Percentiles rank a stretch among this genome's conserved stretches.
These are phyloP conservation scores for Euphorbia lathyris DNA, from an alignment of 345 rosid species.

Conservation along the genomic window DNA sequence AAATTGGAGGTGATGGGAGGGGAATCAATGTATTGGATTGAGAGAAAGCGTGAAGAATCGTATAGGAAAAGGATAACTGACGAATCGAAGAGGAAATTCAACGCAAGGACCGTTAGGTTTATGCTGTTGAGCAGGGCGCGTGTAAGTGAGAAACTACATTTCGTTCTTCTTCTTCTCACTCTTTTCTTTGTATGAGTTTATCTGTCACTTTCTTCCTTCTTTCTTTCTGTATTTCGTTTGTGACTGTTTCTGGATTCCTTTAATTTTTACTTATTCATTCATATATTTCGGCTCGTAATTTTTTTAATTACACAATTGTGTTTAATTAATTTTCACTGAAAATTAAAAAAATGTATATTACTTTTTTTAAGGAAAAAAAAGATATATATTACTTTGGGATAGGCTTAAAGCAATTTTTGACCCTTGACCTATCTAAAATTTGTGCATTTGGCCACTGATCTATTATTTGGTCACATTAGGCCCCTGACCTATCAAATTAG, in stretches of 20 bases:
- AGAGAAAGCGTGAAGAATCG: slow-evolving; percentile 10
- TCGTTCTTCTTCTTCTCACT: neutral
- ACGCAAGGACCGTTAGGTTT: slow-evolving; percentile 45
- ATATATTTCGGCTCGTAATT: neutral
- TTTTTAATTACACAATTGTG: too few relatives aligned
- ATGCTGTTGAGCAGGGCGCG: neutral
- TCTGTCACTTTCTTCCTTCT: slow-evolving; percentile 8
- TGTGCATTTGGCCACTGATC: too few relatives aligned
- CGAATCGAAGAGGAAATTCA: slow-evolving; percentile 16
- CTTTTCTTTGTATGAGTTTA: neutral
- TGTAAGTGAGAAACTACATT: neutral
- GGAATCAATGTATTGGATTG: neutral
- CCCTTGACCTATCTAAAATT: too few relatives aligned
- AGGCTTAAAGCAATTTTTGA: too few relatives aligned
- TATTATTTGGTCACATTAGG: too few relatives aligned
- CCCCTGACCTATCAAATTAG: too few relatives aligned
- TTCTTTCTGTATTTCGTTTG: neutral
- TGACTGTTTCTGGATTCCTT: neutral
- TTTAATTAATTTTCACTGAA: too few relatives aligned
- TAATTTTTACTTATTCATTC: neutral
- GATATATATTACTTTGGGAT: too few relatives aligned
- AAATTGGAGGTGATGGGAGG: slow-evolving; percentile 4
- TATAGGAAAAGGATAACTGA: neutral
- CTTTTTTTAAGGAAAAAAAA: too few relatives aligned
- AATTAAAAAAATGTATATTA: too few relatives aligned